phyloP scores from a whole-genome alignment of 2,329 filamentous ascomycete genomes.

The Penicillium glabrum region DNA sequence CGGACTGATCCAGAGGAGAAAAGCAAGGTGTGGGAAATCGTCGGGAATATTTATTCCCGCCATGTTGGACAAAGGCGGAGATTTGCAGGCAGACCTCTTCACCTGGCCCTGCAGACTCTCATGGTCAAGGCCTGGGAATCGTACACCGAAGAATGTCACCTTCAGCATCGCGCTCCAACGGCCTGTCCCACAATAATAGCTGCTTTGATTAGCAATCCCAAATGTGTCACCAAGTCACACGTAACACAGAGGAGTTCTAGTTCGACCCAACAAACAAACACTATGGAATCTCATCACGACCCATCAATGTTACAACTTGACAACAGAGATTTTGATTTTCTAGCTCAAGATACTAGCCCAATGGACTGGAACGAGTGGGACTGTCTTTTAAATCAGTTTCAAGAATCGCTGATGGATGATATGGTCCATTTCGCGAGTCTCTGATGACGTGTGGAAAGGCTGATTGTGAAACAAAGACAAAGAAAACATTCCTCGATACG shows the following conservation, averaged over 20 bases:
- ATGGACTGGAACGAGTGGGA: conserved; percentile 32
- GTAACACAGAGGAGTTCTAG: background rate
- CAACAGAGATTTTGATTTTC: conserved; percentile 6
- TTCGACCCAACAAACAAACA: background rate
- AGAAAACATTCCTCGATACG: background rate
- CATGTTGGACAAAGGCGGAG: conserved; percentile 30
- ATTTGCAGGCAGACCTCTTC: conserved; percentile 18
- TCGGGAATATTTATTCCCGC: conserved; percentile 45
- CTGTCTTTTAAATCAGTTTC: conserved; percentile 29
- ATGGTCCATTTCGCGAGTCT: background rate
- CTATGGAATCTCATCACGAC: conserved; percentile 1
- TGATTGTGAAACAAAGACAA: background rate
- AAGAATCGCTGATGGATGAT: conserved; percentile 20
- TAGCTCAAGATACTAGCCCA: conserved; percentile 16
- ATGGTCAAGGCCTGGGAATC: conserved; percentile 29
- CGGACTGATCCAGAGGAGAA: conserved; percentile 38
- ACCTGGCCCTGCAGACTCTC: conserved; percentile 24
- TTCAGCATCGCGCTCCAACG: conserved; percentile 9
- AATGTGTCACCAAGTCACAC: background rate
- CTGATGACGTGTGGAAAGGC: background rate
- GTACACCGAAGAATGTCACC: conserved; percentile 24
- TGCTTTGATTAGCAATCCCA: conserved; percentile 6
- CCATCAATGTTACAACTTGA: background rate
- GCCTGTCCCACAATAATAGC: conserved; percentile 23
- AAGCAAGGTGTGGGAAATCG: conserved; percentile 45